Evolutionary conservation across 1,284 basidiomycete species (phyloP), one percentile per base, ranked within the genome.

Genomic region (Porogramme epimiltina): DNA sequence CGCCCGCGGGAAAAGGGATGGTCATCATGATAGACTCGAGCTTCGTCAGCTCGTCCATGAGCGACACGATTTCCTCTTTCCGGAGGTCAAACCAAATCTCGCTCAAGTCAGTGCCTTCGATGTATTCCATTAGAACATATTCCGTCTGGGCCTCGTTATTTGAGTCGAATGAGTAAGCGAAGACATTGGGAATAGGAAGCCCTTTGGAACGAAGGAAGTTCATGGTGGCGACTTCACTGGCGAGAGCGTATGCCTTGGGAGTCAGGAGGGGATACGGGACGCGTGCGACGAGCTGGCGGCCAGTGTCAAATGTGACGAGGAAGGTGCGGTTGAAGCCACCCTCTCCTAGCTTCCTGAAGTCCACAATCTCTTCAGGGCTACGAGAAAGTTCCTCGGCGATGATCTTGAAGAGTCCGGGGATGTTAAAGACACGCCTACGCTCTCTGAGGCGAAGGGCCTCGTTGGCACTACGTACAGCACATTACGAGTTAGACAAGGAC

Each of bases 201-300:
- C 72, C 77, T 61, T 37, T 60, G 63, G 73, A 66, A 67, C 77
- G 77, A 56, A 80, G 76, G 47, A 73, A 75, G 37, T 19, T 54
- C 72, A 80, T 74, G 13, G 79, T 81, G 49, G 79, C 78, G 18
- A 78, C 79, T 67, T 81, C 79, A 60, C 78, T 80, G 31, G 79
- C 78, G 43, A 78, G 45, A 59, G 73, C 71, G 59, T 66, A 75
- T 66, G 53, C 72, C 64, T 78, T 79, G 62, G 76, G 76, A 23
- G 63, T 58, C 51, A 68, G 72, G 46, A 61, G 52, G 5, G 75
- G 75, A 68, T 79, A 79, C 49, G 79, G 78, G 61, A 80, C 71
- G 49, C 76, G 76, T 2, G 76, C 77, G 0, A 79, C 66, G 68
- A 81, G 69, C 61, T 73, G 56, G 65, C 76, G 73, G 54, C 65